Conservation (phyloP, 108 stramenopile species). For the Epithemia pelagica region DNA sequence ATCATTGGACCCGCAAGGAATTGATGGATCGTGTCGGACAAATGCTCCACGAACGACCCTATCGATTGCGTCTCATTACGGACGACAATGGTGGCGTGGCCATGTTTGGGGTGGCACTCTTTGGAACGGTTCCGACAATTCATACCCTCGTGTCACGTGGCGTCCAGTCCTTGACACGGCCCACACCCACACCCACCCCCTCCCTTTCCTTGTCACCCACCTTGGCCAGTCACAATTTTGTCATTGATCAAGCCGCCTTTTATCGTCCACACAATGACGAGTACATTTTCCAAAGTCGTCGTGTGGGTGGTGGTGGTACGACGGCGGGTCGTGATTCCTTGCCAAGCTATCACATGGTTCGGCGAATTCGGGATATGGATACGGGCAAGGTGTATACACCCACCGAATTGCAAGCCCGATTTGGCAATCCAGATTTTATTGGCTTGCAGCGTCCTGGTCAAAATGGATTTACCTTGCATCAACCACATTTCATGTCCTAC, state of each 20-base stretch:
- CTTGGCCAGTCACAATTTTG: constrained; percentile 10
- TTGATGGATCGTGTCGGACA: constrained; percentile 19
- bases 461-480: constrained; percentile 38
- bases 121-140: constrained; percentile 35
- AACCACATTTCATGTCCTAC: constrained; percentile 8
- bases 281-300: constrained; percentile 17
- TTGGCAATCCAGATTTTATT: constrained; percentile 24
- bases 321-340: constrained; percentile 4
- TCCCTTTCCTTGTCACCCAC: not conserved
- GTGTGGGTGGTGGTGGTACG: too few species aligned
- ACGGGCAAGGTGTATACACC: constrained; percentile 21
- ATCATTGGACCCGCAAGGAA: constrained; percentile 13
- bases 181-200: constrained; percentile 2
- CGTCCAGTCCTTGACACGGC: constrained; percentile 25
- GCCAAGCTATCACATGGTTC: constrained; percentile 28
- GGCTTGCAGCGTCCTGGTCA: constrained; percentile 24
- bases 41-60: constrained; percentile 1
- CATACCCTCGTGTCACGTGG: constrained; percentile 43
- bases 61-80: not conserved
- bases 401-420: constrained; percentile 13
- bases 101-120: constrained; percentile 43
- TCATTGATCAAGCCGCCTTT: constrained; percentile 9
- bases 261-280: constrained; percentile 19
- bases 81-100: constrained; percentile 16
- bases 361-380: constrained; percentile 11